phyloP scores from a whole-genome alignment of 176 grass and related monocot genomes.

The Eleusine indica region DNA sequence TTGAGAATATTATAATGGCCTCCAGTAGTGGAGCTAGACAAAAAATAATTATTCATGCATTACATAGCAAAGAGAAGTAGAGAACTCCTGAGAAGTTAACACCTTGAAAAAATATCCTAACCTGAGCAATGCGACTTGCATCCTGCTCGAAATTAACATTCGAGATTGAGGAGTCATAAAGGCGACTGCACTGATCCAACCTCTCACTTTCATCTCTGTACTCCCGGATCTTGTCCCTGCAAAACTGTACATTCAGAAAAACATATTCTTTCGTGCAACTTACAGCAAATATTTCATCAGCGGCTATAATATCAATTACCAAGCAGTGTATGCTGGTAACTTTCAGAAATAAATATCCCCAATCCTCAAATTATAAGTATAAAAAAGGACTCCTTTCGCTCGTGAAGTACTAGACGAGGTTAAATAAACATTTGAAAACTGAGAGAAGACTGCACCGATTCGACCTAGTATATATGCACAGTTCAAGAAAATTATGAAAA shows the following conservation, averaged over 20 bases:
- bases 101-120: slow-evolving; percentile 24
- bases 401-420: not conserved
- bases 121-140: slow-evolving; percentile 81
- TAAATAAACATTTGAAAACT: not conserved
- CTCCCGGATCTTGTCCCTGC: slow-evolving; percentile 72
- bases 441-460: not conserved
- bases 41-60: slow-evolving; percentile 19
- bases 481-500: not conserved
- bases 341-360: not conserved
- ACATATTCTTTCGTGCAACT: not conserved
- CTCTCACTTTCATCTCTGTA: slow-evolving; percentile 91
- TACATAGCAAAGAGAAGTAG: slow-evolving; percentile 24
- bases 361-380: not conserved
- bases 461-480: slow-evolving; percentile 3
- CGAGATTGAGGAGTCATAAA: slow-evolving; percentile 80
- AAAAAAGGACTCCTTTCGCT: not conserved
- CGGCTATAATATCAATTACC: not conserved
- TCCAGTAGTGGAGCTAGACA: not conserved
- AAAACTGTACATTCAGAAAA: slow-evolving; percentile 33
- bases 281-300: slow-evolving; percentile 12
- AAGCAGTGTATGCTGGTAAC: not conserved
- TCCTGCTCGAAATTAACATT: slow-evolving; percentile 84
- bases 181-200: slow-evolving; percentile 82
- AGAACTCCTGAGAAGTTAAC: not conserved
- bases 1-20: not conserved